phyloP scores from a whole-genome alignment of 345 rosid species.

The Eucalyptus tenuipes region DNA sequence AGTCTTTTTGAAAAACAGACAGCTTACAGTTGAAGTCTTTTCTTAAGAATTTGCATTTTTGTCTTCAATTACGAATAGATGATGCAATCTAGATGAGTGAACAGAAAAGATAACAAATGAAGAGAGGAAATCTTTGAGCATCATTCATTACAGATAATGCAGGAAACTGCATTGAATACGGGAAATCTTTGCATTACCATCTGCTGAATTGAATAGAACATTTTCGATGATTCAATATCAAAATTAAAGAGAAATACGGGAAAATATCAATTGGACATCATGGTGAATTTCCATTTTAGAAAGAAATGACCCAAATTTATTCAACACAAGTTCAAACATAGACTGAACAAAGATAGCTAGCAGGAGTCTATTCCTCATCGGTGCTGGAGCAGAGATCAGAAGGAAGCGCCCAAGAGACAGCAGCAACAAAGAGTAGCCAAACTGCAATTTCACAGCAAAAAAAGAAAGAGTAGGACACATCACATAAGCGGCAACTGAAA shows the following conservation, averaged over 20 bases:
- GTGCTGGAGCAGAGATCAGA: background rate
- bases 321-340: background rate
- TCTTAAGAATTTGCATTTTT: background rate
- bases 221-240: background rate
- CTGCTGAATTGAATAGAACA: background rate
- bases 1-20: background rate
- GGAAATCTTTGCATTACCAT: background rate
- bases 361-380: background rate
- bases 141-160: background rate
- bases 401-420: background rate
- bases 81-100: background rate
- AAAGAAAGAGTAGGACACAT: background rate
- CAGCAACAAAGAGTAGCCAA: background rate
- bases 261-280: background rate
- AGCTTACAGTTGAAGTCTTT: background rate
- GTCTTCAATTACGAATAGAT: background rate
- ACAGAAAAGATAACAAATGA: background rate
- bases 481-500: background rate
- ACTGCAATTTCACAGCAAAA: background rate
- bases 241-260: background rate
- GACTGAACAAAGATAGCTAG: background rate
- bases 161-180: background rate
- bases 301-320: background rate
- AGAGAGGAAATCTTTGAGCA: background rate
- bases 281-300: background rate